Percentiles rank a stretch among this genome's conserved stretches.
Conservation (phyloP, 345 rosid species). For the Syzygium aromaticum region DNA sequence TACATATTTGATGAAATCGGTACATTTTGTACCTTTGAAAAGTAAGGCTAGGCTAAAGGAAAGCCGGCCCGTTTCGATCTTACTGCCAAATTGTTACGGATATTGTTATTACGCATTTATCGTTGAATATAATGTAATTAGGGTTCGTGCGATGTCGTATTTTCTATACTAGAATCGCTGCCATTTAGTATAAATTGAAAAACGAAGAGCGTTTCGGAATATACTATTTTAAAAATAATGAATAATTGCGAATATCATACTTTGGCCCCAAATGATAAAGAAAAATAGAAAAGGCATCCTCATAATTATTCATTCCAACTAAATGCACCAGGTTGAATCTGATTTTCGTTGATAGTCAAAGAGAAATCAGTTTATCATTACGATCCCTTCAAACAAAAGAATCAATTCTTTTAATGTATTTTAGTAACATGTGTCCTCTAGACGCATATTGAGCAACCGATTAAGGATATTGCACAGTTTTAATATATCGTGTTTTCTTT, state of each 20-base stretch:
- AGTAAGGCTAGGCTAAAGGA: background rate
- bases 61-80: fast-evolving
- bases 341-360: background rate
- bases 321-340: background rate
- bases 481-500: background rate
- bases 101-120: background rate
- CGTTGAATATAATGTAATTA: background rate
- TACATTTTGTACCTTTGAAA: background rate
- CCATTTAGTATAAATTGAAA: background rate
- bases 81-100: too few species aligned
- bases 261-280: background rate
- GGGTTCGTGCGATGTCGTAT: background rate
- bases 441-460: background rate
- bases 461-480: background rate
- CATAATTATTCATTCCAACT: background rate
- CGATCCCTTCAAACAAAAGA: background rate
- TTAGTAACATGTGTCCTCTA: background rate
- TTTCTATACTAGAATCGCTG: background rate
- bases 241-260: fast-evolving
- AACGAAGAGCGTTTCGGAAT: fast-evolving
- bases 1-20: background rate
- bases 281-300: background rate
- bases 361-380: background rate
- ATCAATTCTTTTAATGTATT: background rate
- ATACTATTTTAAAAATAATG: background rate